Percentiles rank a stretch among this genome's conserved stretches.
These are phyloP conservation scores for Jatropha multifida DNA, from an alignment of 441 rosid species.

Conservation along the genomic window DNA sequence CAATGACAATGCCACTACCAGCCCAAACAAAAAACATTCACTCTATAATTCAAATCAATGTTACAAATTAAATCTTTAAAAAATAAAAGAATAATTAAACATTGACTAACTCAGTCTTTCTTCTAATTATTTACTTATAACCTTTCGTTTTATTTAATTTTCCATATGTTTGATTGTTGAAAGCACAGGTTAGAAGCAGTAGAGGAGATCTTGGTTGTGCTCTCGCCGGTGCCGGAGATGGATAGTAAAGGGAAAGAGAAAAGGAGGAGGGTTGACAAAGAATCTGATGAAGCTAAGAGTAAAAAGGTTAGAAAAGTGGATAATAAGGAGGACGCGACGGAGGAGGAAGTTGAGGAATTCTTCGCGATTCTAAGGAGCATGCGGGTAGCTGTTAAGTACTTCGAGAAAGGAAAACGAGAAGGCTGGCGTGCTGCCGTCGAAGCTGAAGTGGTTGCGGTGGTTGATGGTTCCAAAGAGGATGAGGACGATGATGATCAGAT, in stretches of 20 bases:
- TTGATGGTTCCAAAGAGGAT: background rate
- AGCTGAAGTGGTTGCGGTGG: slow-evolving; percentile 13
- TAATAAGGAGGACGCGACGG: slow-evolving; percentile 23
- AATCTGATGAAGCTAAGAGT: slow-evolving; percentile 18
- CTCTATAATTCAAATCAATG: background rate
- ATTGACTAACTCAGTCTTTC: background rate
- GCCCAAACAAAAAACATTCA: background rate
- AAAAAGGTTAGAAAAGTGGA: slow-evolving; percentile 25
- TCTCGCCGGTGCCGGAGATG: background rate
- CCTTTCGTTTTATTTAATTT: background rate
- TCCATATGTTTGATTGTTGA: background rate
- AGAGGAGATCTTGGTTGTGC: background rate
- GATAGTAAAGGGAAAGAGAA: slow-evolving; percentile 21
- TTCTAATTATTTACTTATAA: background rate
- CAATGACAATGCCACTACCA: too few relatives aligned
- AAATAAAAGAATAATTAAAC: background rate
- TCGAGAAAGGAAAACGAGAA: slow-evolving; percentile 22
- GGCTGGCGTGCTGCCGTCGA: slow-evolving; percentile 25
- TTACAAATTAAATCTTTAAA: too few relatives aligned
- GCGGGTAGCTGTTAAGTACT: slow-evolving; percentile 30
- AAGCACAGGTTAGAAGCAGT: background rate
- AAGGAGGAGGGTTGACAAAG: background rate
- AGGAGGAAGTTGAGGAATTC: slow-evolving; percentile 43
- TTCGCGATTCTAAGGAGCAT: slow-evolving; percentile 35
- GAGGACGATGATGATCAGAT: background rate